Conservation (phyloP, 192 early-diverging fungal species). For the Chytriomyces confervae region DNA sequence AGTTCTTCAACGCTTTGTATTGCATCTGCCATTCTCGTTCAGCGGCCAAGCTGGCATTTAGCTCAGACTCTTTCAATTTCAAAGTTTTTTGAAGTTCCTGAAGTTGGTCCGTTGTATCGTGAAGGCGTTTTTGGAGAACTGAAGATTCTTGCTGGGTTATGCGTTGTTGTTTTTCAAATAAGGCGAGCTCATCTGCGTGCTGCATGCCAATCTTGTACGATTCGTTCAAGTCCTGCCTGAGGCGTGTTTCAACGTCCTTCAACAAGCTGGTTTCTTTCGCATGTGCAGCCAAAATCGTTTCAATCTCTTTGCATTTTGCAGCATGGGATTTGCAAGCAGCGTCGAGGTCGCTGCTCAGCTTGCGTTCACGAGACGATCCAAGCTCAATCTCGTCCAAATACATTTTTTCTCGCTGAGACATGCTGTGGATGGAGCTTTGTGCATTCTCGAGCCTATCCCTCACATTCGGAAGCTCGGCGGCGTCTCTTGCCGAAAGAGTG, state of each 20-base stretch:
- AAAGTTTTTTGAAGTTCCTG: slow-evolving; percentile 32
- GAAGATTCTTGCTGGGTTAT: slow-evolving; percentile 31
- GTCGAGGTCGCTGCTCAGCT: slow-evolving; percentile 48
- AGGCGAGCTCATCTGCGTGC: not conserved
- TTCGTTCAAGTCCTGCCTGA: slow-evolving; percentile 43
- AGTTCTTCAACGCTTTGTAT: slow-evolving; percentile 26
- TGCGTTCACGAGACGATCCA: slow-evolving; percentile 35
- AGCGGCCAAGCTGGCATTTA: slow-evolving; percentile 10
- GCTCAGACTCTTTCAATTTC: slow-evolving; percentile 19
- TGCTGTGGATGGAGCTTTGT: slow-evolving; percentile 35
- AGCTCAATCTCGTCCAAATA: slow-evolving; percentile 53
- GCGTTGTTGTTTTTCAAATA: slow-evolving; percentile 18
- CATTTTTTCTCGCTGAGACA: slow-evolving; percentile 46
- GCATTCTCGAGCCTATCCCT: slow-evolving; percentile 33
- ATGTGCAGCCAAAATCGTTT: slow-evolving; percentile 16
- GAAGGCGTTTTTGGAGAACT: slow-evolving; percentile 33
- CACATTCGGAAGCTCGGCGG: slow-evolving; percentile 33
- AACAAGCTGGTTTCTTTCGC: slow-evolving; percentile 39
- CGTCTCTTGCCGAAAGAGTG: slow-evolving; percentile 32
- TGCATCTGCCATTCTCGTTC: slow-evolving; percentile 28
- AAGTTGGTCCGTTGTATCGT: slow-evolving; percentile 16
- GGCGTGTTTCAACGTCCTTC: slow-evolving; percentile 37
- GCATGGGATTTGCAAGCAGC: slow-evolving; percentile 33
- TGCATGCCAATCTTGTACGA: not conserved
- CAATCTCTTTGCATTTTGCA: slow-evolving; percentile 39